phyloP scores from a whole-genome alignment of 768 basidiomycete genomes.

The Pisolithus tinctorius region DNA sequence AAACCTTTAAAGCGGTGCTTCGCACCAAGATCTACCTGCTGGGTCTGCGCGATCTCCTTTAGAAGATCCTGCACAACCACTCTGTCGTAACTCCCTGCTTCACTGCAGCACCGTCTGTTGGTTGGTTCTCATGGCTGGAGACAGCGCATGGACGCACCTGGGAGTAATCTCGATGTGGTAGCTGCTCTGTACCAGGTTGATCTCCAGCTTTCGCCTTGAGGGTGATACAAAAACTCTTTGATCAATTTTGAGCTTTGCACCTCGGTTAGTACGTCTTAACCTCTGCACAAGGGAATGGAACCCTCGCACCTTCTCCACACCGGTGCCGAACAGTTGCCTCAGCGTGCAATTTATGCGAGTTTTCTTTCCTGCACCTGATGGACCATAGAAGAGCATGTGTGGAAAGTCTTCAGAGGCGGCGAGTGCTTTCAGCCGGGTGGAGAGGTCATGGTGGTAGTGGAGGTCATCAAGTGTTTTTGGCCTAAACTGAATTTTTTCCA shows the following conservation, averaged over 20 bases:
- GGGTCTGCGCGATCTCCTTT: conserved; percentile 98
- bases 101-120: conserved; percentile 41
- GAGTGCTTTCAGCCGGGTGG: conserved; percentile 71
- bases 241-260: conserved; percentile 85
- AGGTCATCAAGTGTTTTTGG: conserved; percentile 80
- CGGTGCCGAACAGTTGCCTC: conserved; percentile 81
- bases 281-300: neutral
- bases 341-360: conserved; percentile 89
- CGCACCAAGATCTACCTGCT: conserved; percentile 93
- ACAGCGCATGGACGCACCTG: conserved; percentile 46
- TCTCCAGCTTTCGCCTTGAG: conserved; percentile 88
- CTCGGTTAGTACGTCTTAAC: neutral
- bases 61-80: conserved; percentile 94
- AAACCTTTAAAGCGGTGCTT: conserved; percentile 95
- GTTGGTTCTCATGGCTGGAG: neutral
- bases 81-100: conserved; percentile 93
- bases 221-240: conserved; percentile 94
- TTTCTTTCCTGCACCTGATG: conserved; percentile 97
- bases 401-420: conserved; percentile 92
- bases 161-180: conserved; percentile 98
- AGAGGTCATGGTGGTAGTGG: conserved; percentile 81
- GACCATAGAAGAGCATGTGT: conserved; percentile 96
- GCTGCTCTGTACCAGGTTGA: conserved; percentile 96
- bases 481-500: conserved; percentile 53
- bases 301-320: conserved; percentile 77